A percentile compares a stretch with the other conserved stretches of the same genome.
Conservation (phyloP, 495 filamentous ascomycete species). For the Xylaria telfairii region DNA sequence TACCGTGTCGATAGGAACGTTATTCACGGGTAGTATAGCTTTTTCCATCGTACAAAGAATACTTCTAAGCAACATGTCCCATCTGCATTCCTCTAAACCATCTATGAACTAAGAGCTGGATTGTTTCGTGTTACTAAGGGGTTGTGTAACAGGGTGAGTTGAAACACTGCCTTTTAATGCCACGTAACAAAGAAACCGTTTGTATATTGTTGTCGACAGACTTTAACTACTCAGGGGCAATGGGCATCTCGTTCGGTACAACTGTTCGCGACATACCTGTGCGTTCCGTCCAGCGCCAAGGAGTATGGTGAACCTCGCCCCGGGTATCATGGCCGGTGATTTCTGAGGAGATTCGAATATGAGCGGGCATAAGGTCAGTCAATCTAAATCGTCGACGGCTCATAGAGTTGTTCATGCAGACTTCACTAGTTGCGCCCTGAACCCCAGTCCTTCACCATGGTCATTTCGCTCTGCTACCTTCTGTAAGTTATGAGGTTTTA, state of each 20-base stretch:
- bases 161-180: neutral
- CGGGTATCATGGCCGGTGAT: neutral
- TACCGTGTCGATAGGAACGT: too few relatives aligned
- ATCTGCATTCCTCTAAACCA: neutral
- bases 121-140: neutral
- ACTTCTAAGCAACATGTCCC: too few relatives aligned
- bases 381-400: neutral
- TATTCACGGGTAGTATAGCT: too few relatives aligned
- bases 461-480: neutral
- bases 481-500: neutral
- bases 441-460: neutral
- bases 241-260: neutral
- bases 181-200: neutral
- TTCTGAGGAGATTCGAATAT: neutral
- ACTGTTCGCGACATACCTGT: neutral
- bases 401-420: neutral
- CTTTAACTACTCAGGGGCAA: neutral
- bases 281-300: neutral
- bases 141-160: neutral
- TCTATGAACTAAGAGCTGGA: neutral
- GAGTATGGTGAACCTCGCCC: neutral
- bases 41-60: too few relatives aligned
- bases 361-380: neutral
- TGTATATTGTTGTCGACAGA: neutral
- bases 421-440: neutral